Conservation (phyloP, 2,329 filamentous ascomycete species). For the Plectosphaerella plurivora region DNA sequence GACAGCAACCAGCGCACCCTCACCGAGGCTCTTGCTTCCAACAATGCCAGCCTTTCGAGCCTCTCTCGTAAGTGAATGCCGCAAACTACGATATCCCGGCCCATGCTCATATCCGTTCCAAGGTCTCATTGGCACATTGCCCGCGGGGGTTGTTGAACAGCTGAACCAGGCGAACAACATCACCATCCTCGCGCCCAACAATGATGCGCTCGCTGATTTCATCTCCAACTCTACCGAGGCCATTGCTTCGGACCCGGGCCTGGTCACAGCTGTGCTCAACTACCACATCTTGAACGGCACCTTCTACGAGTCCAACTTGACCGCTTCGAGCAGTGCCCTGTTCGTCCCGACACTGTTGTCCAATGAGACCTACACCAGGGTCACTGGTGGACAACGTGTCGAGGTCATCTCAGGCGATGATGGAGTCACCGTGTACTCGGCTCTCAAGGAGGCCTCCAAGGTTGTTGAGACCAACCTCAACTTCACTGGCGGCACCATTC, state of each 20-base stretch:
- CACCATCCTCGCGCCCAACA: slow-evolving; percentile 53
- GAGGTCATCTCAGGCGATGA: slow-evolving; percentile 34
- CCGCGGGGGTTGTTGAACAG: slow-evolving; percentile 5
- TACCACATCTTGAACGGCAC: slow-evolving; percentile 55
- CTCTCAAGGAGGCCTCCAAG: slow-evolving; percentile 41
- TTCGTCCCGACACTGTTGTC: slow-evolving; percentile 40
- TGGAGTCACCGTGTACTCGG: slow-evolving; percentile 44
- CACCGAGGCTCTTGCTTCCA: slow-evolving; percentile 15
- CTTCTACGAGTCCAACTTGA: slow-evolving; percentile 23
- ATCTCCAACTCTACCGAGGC: slow-evolving; percentile 21
- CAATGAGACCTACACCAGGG: slow-evolving; percentile 47
- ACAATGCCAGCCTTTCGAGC: slow-evolving; percentile 21
- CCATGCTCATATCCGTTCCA: not conserved
- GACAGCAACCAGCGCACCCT: slow-evolving; percentile 10
- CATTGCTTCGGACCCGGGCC: slow-evolving; percentile 16
- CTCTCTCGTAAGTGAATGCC: slow-evolving; percentile 12
- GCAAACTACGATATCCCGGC: not conserved
- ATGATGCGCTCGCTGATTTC: slow-evolving; percentile 37
- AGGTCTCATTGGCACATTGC: slow-evolving; percentile 17
- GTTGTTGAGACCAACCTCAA: slow-evolving; percentile 46
- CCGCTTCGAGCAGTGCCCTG: slow-evolving; percentile 15
- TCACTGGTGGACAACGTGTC: slow-evolving; percentile 56
- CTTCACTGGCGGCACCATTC: slow-evolving; percentile 51
- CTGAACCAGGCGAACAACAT: slow-evolving; percentile 32
- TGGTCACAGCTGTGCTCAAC: slow-evolving; percentile 36